These are phyloP conservation scores for Ramaria rubella DNA, from an alignment of 768 basidiomycete genomes.

Conservation along the genomic window DNA sequence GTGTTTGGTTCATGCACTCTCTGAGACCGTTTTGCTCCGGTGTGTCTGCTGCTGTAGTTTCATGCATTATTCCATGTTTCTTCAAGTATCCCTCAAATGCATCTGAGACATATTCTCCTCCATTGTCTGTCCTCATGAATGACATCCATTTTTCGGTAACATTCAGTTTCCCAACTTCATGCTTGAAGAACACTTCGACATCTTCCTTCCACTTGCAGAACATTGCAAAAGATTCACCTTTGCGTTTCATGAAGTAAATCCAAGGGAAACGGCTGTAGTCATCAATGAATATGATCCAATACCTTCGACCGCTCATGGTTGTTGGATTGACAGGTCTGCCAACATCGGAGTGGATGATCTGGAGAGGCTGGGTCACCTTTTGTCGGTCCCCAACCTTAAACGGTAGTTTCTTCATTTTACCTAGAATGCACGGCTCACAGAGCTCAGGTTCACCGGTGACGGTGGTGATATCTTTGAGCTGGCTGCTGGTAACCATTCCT, in stretches of 20 bases:
- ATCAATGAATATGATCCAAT: neutral
- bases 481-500: slow-evolving; percentile 2
- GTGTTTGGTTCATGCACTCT: too few relatives aligned
- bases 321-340: neutral
- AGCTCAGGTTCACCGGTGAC: neutral
- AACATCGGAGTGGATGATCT: slow-evolving; percentile 1
- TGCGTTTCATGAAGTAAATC: neutral
- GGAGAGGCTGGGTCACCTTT: neutral
- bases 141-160: neutral
- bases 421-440: slow-evolving; percentile 4
- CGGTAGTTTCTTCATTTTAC: too few relatives aligned
- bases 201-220: neutral
- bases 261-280: neutral
- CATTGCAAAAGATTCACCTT: neutral
- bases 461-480: neutral
- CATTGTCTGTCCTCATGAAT: slow-evolving; percentile 17
- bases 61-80: too few relatives aligned
- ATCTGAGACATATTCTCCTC: too few relatives aligned
- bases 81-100: neutral
- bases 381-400: neutral
- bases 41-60: slow-evolving; percentile 10
- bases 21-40: slow-evolving; percentile 27
- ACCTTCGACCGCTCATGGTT: neutral
- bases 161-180: neutral
- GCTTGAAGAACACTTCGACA: neutral